A percentile compares a stretch with the other conserved stretches of the same genome.
Conservation (phyloP, 495 filamentous ascomycete genomes). For the Hyaloscypha finlandica region DNA sequence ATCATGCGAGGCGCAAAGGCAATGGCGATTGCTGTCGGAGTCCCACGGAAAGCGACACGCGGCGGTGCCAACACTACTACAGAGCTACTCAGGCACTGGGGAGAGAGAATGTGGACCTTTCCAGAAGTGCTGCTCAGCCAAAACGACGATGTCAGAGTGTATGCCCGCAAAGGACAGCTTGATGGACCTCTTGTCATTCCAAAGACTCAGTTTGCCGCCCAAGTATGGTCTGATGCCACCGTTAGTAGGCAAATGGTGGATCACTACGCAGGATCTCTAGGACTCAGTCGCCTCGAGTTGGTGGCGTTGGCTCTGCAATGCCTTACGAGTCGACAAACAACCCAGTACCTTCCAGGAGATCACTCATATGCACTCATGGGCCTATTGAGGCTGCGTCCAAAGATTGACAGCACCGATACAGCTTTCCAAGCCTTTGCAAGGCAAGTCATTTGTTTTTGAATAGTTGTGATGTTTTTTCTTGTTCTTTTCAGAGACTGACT, state of each 20-base stretch:
- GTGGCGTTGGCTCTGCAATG: conserved; percentile 29
- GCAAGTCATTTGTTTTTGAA: no score
- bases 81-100: conserved; percentile 37
- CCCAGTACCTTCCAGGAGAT: conserved; percentile 34
- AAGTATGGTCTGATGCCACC: conserved; percentile 12
- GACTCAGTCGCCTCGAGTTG: conserved; percentile 42
- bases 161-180: background rate
- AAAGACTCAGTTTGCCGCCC: conserved; percentile 12
- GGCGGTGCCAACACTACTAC: background rate
- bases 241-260: conserved; percentile 34
- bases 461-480: no score
- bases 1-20: conserved; percentile 40
- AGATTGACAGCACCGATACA: conserved; percentile 39
- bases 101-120: conserved; percentile 49
- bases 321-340: conserved; percentile 10
- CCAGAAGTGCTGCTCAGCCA: conserved; percentile 44
- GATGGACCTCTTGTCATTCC: conserved; percentile 8
- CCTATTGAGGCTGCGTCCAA: conserved; percentile 43
- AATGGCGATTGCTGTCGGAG: conserved; percentile 36
- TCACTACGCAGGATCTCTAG: conserved; percentile 41
- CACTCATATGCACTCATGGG: conserved; percentile 50
- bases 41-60: conserved; percentile 5
- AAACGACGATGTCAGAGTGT: conserved; percentile 24
- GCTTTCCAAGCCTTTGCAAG: conserved; percentile 48
- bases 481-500: no score